Evolutionary conservation across 1,139 yeast genomes (phyloP).

Genomic region (Wickerhamiella pararugosa): DNA sequence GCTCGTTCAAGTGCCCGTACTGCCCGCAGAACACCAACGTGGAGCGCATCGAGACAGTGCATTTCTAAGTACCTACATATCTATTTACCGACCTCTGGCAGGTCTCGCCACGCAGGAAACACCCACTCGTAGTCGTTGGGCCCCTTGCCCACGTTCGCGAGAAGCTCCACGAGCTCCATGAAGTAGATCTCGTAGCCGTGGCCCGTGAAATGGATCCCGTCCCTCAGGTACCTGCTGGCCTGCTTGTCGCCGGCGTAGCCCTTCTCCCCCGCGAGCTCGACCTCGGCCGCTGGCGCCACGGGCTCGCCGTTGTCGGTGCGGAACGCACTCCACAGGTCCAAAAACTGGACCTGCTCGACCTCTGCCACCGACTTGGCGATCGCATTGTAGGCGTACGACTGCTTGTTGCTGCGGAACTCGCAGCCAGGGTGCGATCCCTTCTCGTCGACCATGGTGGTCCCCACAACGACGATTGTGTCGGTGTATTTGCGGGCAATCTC

Average conservation of each 20-base stretch:
- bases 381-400: conserved; percentile 36
- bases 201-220: conserved; percentile 58
- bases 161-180: conserved; percentile 17
- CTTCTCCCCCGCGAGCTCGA: conserved; percentile 8
- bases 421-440: conserved; percentile 11
- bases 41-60: background rate
- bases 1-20: conserved; percentile 49
- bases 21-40: conserved; percentile 31
- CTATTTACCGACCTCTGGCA: background rate
- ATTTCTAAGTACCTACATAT: background rate
- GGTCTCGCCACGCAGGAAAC: conserved; percentile 1
- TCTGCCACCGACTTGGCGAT: conserved; percentile 35
- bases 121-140: background rate
- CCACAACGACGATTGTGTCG: conserved; percentile 39
- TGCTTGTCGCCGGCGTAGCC: conserved; percentile 17
- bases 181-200: conserved; percentile 42
- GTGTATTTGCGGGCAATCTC: conserved; percentile 26
- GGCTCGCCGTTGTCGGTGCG: conserved; percentile 15
- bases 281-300: conserved; percentile 12
- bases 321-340: conserved; percentile 39
- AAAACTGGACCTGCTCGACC: conserved; percentile 34
- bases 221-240: conserved; percentile 27
- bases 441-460: conserved; percentile 42
- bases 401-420: conserved; percentile 25
- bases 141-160: background rate